A percentile compares a stretch with the other conserved stretches of the same genome.
These are phyloP conservation scores for Ceratocystis diversiconidia DNA, from an alignment of 2,329 filamentous ascomycete genomes.

Conservation along the genomic window DNA sequence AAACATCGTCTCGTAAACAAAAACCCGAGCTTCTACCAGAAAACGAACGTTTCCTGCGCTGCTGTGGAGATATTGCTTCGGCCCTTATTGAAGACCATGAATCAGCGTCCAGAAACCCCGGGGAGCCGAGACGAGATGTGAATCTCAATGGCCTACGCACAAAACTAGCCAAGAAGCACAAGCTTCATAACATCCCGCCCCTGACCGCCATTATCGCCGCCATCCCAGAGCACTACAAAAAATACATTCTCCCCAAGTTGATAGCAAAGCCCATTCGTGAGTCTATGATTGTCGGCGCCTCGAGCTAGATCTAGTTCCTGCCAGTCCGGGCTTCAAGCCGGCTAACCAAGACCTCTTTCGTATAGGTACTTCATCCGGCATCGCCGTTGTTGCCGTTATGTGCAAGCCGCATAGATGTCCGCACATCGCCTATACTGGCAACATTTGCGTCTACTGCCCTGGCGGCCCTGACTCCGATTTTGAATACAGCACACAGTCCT, in stretches of 20 bases:
- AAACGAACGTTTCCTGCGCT: slow-evolving; percentile 85
- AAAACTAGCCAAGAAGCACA: slow-evolving; percentile 86
- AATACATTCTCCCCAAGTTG: slow-evolving; percentile 91
- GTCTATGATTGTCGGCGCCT: slow-evolving; percentile 20
- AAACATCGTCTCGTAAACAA: slow-evolving; percentile 52
- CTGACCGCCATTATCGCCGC: slow-evolving; percentile 95
- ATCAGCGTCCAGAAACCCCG: slow-evolving; percentile 61
- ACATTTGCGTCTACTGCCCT: slow-evolving; percentile 97
- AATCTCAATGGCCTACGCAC: slow-evolving; percentile 82
- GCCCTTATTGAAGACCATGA: slow-evolving; percentile 79
- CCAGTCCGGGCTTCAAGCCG: background rate
- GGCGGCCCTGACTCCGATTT: slow-evolving; percentile 97
- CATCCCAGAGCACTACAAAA: slow-evolving; percentile 99
- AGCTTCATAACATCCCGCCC: slow-evolving; percentile 72
- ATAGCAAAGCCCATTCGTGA: slow-evolving; percentile 90
- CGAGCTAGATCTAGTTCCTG: too few relatives aligned
- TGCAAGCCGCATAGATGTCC: slow-evolving; percentile 97
- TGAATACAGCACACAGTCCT: slow-evolving; percentile 97
- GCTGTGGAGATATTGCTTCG: slow-evolving; percentile 90
- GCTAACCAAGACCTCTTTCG: background rate
- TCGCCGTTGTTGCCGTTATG: slow-evolving; percentile 97
- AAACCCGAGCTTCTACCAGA: slow-evolving; percentile 67
- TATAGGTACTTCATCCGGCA: slow-evolving; percentile 78
- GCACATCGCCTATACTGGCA: slow-evolving; percentile 95
- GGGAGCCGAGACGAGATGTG: slow-evolving; percentile 65